A percentile compares a stretch with the other conserved stretches of the same genome.
phyloP scores from a whole-genome alignment of 176 grass and related monocot genomes.

The Musa acuminata region DNA sequence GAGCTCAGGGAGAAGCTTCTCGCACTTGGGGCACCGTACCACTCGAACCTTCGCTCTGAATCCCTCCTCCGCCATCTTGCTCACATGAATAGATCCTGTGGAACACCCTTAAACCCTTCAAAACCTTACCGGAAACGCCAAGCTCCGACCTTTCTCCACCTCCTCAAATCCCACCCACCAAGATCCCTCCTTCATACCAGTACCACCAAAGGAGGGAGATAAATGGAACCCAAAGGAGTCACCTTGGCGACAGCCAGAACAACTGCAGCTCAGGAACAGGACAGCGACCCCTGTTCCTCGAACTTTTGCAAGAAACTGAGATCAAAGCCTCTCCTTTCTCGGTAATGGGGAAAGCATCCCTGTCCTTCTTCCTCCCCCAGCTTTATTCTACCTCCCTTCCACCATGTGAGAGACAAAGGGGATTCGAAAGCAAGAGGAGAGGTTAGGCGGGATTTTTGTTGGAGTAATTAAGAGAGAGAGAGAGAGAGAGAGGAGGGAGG shows the following conservation, averaged over 20 bases:
- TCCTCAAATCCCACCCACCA: not conserved
- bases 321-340: constrained; percentile 2
- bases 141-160: not conserved
- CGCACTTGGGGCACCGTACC: constrained; percentile 88
- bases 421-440: not conserved
- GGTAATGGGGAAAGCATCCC: constrained; percentile 4
- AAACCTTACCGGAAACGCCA: not conserved
- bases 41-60: constrained; percentile 47
- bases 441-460: not conserved
- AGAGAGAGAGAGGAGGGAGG: too few species aligned
- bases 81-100: not conserved
- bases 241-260: not conserved
- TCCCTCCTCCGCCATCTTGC: constrained; percentile 18
- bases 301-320: not conserved
- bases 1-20: constrained; percentile 93
- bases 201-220: not conserved
- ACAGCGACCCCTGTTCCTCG: not conserved
- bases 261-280: not conserved
- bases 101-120: not conserved
- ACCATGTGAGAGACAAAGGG: not conserved
- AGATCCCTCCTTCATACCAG: not conserved
- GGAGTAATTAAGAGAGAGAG: not conserved
- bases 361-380: not conserved
- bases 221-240: not conserved
- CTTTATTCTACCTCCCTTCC: not conserved